These are phyloP conservation scores for Basipetospora chlamydospora DNA, from an alignment of 2,329 filamentous ascomycete genomes.

Conservation along the genomic window DNA sequence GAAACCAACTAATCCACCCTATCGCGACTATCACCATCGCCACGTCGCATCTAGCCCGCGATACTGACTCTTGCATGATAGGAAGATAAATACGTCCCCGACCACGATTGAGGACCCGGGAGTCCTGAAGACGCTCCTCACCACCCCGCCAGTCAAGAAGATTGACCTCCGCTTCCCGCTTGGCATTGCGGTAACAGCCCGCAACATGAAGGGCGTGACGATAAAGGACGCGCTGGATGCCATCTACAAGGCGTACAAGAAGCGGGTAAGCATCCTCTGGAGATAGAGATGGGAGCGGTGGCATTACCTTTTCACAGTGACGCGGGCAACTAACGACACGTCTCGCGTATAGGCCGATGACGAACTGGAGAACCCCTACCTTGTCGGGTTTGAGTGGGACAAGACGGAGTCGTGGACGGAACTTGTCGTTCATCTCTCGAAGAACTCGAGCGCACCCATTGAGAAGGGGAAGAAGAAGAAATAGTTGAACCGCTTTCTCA, in stretches of 20 bases:
- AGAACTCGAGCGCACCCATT: constrained; percentile 39
- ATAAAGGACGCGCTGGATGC: constrained; percentile 95
- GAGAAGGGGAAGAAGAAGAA: constrained; percentile 47
- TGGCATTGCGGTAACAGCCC: constrained; percentile 73
- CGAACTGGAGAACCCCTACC: constrained; percentile 74
- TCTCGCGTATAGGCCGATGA: constrained; percentile 56
- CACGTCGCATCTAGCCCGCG: neutral
- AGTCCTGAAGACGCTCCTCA: constrained; percentile 66
- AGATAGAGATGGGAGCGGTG: no score
- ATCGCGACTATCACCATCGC: constrained; percentile 2
- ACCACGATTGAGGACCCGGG: constrained; percentile 67
- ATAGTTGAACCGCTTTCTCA: constrained; percentile 15
- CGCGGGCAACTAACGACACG: neutral
- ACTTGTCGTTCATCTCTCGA: constrained; percentile 69
- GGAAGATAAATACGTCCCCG: constrained; percentile 89
- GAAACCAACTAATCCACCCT: neutral
- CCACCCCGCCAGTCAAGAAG: constrained; percentile 75
- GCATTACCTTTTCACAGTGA: no score
- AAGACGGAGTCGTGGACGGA: constrained; percentile 81
- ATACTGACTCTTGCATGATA: constrained; percentile 20
- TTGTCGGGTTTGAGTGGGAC: constrained; percentile 94
- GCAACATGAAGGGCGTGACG: constrained; percentile 87
- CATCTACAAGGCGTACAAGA: constrained; percentile 93
- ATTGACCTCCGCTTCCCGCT: constrained; percentile 87
- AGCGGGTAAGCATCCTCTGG: constrained; percentile 56